Base-by-base conservation (phyloP, 805 yeast genomes). In the Candida vaughaniae region DNA sequence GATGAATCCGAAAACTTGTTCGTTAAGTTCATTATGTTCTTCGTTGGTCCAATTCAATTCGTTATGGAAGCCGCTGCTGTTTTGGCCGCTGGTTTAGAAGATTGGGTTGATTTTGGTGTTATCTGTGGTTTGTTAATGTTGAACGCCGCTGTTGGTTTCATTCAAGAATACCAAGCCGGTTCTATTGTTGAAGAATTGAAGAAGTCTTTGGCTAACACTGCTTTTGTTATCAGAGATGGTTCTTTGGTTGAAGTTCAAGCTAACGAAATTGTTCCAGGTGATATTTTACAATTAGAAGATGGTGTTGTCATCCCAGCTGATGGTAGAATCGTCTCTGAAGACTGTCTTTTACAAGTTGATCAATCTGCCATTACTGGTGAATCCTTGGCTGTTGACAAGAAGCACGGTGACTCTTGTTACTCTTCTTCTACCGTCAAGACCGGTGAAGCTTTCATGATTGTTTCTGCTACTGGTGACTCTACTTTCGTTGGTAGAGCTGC, bases 71-170 rank as follows among this genome's bases (percentile, higher is more conserved):
- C 91, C 60, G 96, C 96, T 59, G 95, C 96, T 55, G 78, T 87
- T 49, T 74, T 87, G 66, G 95, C 96, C 61, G 95, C 95, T 51
- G 96, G 95, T 82, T 77, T 87, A 57, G 87, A 87, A 73, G 96
- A 90, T 75, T 89, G 96, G 96, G 96, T 89, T 61, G 96, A 89
- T 79, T 89, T 89, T 76, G 96, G 97, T 80, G 97, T 89, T 65
- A 89, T 89, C 64, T 80, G 86, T 69, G 96, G 84, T 71, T 72
- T 89, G 55, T 75, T 89, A 56, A 54, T 82, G 66, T 79, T 89
- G 64, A 89, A 89, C 71, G 96, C 96, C 49, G 71, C 73, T 57
- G 96, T 89, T 66, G 97, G 97, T 79, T 89, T 89, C 82, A 76
- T 87, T 54, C 97, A 89, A 76, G 97, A 89, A 72, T 90, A 73